Base-by-base conservation (phyloP, 345 rosid species). In the Pelargonium nanum region DNA sequence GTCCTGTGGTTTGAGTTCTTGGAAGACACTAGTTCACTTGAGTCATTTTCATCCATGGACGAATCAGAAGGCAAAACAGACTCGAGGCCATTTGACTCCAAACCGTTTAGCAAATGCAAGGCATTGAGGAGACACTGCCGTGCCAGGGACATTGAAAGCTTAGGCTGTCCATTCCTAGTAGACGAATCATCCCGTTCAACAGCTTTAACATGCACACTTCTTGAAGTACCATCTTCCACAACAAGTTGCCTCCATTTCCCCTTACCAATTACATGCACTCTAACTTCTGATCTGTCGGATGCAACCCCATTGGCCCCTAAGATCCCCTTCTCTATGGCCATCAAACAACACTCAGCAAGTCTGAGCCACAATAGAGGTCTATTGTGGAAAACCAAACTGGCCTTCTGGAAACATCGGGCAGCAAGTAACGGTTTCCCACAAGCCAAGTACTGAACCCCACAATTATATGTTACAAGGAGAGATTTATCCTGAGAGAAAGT, bases 181-280 rank as follows among this genome's bases (percentile, higher is more conserved):
- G 55, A 68, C 65, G 64, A 60, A 53, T 74, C 74, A 22, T 71
- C 79, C 56, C 44, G 72, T 20, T 68, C 78, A 24, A 34, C 56
- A 64, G 74, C 68, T 72, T 75, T 81, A 53, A 69, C 70, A 23
- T 24, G 53, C 53, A 84, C 81, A 20, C 81, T 85, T 71, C 71
- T 78, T 30, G 74, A 52, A 53, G 56, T 53, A 34, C 77, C 76
- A 48, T 80, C 83, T 68, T 80, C 88, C 55, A 89, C 56, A 45
- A 78, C 74, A 64, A 94, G 90, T 55, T 78, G 74, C 77, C 99
- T 86, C 96, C 95, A 88, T 69, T 83, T 94, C 63, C 99, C 99
- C 74, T 82, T 86, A 67, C 99, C 97, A 58, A 88, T 26, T 58
- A 88, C 95, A 70, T 68, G 81, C 55, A 81, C 70, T 67, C 66